Evolutionary conservation across 768 basidiomycete genomes (phyloP).

Genomic region (Pulveroboletus sp.): DNA sequence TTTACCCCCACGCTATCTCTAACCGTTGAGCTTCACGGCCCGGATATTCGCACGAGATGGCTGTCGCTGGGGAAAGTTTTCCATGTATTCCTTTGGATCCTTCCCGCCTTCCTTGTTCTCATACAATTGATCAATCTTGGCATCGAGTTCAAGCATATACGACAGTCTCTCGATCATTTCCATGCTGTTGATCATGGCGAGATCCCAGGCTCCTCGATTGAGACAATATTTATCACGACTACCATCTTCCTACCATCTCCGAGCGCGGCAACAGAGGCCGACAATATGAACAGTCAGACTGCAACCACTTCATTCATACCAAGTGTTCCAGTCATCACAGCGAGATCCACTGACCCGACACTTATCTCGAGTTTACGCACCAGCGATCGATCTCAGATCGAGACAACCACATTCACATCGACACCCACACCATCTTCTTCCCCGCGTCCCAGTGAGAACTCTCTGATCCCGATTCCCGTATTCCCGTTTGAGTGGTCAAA

Average conservation of each 20-base stretch:
- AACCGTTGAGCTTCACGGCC: constrained; percentile 7
- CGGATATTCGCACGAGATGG: constrained; percentile 8
- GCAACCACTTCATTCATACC: constrained; percentile 4
- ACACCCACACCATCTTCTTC: constrained; percentile 13
- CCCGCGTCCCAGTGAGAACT: constrained; percentile 10
- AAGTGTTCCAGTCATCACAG: constrained; percentile 6
- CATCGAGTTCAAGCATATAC: constrained; percentile 25
- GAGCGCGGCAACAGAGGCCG: not conserved
- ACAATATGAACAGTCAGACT: constrained; percentile 1
- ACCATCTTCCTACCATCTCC: constrained; percentile 18
- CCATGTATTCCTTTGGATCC: constrained; percentile 13
- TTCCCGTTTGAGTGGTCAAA: constrained; percentile 29
- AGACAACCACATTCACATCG: constrained; percentile 6
- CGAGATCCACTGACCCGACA: constrained; percentile 1
- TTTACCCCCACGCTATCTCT: constrained; percentile 55
- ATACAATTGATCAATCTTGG: constrained; percentile 23
- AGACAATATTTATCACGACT: constrained; percentile 31
- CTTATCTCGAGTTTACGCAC: constrained; percentile 2
- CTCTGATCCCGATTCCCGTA: constrained; percentile 16
- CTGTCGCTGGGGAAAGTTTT: constrained; percentile 10
- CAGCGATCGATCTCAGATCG: constrained; percentile 11
- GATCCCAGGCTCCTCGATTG: constrained; percentile 2
- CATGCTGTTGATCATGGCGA: constrained; percentile 5
- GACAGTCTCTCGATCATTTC: constrained; percentile 22
- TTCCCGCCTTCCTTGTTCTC: constrained; percentile 14